These are phyloP conservation scores for Gautieria morchelliformis DNA, from an alignment of 768 basidiomycete genomes.

Conservation along the genomic window DNA sequence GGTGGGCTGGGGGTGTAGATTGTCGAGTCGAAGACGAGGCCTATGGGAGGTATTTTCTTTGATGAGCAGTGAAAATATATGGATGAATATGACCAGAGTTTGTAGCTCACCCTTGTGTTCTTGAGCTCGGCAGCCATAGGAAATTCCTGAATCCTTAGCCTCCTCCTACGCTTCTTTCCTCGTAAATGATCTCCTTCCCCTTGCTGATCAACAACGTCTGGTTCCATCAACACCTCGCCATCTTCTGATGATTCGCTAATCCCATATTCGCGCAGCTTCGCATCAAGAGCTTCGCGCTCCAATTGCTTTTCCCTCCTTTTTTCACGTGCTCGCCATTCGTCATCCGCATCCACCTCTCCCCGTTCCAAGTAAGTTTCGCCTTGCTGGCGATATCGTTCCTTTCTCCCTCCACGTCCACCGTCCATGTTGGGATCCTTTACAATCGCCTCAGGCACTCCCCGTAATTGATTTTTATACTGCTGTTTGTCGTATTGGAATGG, in stretches of 20 bases:
- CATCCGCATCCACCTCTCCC: constrained; percentile 4
- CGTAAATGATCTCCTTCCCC: background rate
- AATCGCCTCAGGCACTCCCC: constrained; percentile 56
- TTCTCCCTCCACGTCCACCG: background rate
- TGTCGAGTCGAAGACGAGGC: background rate
- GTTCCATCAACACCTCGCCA: background rate
- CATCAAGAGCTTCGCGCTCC: background rate
- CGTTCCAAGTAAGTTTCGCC: constrained; percentile 2
- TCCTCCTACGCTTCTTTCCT: background rate
- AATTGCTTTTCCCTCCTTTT: background rate
- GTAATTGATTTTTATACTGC: constrained; percentile 42
- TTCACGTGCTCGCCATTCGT: background rate
- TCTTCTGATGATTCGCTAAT: background rate
- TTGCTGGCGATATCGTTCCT: constrained; percentile 1
- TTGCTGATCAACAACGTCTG: constrained; percentile 12
- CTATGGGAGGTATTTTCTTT: background rate
- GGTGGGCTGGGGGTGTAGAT: background rate
- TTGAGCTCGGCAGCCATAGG: background rate
- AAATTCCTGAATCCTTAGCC: background rate
- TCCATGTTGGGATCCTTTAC: constrained; percentile 27
- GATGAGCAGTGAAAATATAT: background rate
- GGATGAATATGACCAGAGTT: background rate
- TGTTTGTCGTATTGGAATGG: constrained; percentile 53
- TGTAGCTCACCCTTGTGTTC: background rate
- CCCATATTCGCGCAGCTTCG: background rate